Evolutionary conservation across 2,329 filamentous ascomycete genomes (phyloP).

Genomic region (Raffaelea deltoideospora): DNA sequence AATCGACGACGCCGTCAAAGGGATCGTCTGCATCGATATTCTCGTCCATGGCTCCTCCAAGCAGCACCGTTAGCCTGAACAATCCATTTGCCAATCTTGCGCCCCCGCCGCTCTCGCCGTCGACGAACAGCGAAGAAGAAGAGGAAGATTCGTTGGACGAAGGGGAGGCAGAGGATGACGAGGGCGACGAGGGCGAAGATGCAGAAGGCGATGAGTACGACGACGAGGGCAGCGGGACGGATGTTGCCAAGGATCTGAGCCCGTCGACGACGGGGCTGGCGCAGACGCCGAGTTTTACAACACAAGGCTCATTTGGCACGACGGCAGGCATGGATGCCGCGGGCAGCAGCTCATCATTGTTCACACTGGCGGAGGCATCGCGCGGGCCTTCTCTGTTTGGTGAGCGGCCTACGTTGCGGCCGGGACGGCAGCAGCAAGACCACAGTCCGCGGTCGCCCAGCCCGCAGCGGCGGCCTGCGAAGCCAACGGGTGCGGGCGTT

Average conservation of each 20-base stretch:
- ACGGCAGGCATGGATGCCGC: constrained; percentile 26
- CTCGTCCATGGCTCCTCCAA: constrained; percentile 3
- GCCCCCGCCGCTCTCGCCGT: constrained; percentile 7
- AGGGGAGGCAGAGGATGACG: constrained; percentile 24
- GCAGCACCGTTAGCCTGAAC: background rate
- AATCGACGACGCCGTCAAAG: constrained; percentile 1
- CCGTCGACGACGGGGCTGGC: constrained; percentile 26
- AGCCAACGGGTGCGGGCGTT: constrained; percentile 1
- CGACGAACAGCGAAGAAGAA: constrained; percentile 9
- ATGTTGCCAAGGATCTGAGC: constrained; percentile 48
- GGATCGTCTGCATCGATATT: constrained; percentile 5
- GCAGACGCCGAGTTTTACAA: constrained; percentile 35
- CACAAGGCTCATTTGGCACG: constrained; percentile 38
- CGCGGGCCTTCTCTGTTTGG: no score
- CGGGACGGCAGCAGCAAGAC: constrained; percentile 28
- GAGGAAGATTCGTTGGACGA: constrained; percentile 18
- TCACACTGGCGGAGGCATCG: no score
- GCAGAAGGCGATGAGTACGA: constrained; percentile 29
- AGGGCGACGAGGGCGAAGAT: constrained; percentile 24
- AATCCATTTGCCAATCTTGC: constrained; percentile 10
- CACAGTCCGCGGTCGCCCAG: constrained; percentile 59
- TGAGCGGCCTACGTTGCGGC: constrained; percentile 39
- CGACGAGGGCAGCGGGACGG: constrained; percentile 48
- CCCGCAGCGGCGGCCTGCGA: constrained; percentile 31
- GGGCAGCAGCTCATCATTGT: no score